Conservation (phyloP, 345 rosid species). For the Atalantia buxifolia region DNA sequence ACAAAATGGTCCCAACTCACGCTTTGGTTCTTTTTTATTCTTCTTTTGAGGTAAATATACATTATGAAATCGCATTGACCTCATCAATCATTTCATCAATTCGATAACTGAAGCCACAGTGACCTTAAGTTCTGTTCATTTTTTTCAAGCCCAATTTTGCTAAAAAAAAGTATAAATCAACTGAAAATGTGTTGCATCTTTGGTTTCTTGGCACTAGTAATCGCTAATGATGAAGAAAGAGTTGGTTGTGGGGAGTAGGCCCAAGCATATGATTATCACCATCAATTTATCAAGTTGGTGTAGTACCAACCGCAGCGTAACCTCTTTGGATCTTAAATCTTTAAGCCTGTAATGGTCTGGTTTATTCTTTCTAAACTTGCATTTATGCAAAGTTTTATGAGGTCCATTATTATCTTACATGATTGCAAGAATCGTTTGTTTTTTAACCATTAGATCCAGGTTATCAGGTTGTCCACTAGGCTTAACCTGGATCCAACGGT, state of each 20-base stretch:
- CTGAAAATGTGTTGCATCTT: background rate
- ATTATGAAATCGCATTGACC: background rate
- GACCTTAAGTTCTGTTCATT: background rate
- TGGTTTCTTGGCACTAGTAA: background rate
- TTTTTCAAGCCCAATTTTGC: background rate
- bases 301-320: background rate
- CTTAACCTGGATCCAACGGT: too few species aligned
- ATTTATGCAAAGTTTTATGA: background rate
- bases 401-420: too few species aligned
- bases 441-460: too few species aligned
- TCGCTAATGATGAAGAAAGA: background rate
- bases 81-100: background rate
- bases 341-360: background rate
- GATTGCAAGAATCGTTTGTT: too few species aligned
- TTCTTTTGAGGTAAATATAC: background rate
- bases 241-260: background rate
- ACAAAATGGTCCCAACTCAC: background rate
- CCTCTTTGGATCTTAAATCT: background rate
- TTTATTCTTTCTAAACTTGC: background rate
- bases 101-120: background rate
- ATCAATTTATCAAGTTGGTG: background rate
- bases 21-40: background rate
- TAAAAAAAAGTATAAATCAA: background rate
- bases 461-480: too few species aligned
- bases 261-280: background rate